A percentile compares a stretch with the other conserved stretches of the same genome.
Conservation (phyloP, 129 eudicot genomes). For the Heracleum sosnowskyi region DNA sequence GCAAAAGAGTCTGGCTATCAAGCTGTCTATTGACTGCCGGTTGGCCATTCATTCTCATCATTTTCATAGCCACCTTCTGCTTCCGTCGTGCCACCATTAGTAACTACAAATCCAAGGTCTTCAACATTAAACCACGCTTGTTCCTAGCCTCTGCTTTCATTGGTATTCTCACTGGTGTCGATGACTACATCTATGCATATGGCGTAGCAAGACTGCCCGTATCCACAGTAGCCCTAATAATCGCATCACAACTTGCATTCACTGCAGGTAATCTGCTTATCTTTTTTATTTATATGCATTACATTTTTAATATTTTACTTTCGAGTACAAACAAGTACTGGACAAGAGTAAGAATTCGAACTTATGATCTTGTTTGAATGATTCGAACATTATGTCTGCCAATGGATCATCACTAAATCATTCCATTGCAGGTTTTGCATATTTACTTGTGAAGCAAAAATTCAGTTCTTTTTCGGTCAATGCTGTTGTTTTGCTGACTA, state of each 20-base stretch:
- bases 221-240: slow-evolving; percentile 27
- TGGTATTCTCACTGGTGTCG: slow-evolving; percentile 29
- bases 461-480: slow-evolving; percentile 35
- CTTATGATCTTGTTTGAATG: neutral
- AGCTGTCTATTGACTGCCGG: slow-evolving; percentile 28
- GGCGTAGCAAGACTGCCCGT: slow-evolving; percentile 33
- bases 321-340: too few relatives aligned
- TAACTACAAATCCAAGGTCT: neutral
- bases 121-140: slow-evolving; percentile 22
- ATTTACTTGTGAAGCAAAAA: slow-evolving; percentile 36
- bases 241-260: slow-evolving; percentile 41
- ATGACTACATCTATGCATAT: slow-evolving; percentile 29
- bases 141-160: slow-evolving; percentile 18
- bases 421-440: slow-evolving; percentile 29
- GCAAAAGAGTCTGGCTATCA: slow-evolving; percentile 36
- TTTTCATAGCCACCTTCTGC: slow-evolving; percentile 18
- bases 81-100: slow-evolving; percentile 14
- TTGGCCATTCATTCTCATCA: slow-evolving; percentile 29
- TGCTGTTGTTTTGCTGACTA: slow-evolving; percentile 34
- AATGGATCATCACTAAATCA: too few relatives aligned
- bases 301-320: neutral
- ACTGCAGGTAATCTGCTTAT: slow-evolving; percentile 2
- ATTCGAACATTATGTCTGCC: too few relatives aligned
- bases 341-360: neutral
- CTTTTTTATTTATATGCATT: neutral